Evolutionary conservation across 2,329 filamentous ascomycete genomes (phyloP), one percentile per base, ranked within the genome.

Genomic region (Metarhizium guizhouense): DNA sequence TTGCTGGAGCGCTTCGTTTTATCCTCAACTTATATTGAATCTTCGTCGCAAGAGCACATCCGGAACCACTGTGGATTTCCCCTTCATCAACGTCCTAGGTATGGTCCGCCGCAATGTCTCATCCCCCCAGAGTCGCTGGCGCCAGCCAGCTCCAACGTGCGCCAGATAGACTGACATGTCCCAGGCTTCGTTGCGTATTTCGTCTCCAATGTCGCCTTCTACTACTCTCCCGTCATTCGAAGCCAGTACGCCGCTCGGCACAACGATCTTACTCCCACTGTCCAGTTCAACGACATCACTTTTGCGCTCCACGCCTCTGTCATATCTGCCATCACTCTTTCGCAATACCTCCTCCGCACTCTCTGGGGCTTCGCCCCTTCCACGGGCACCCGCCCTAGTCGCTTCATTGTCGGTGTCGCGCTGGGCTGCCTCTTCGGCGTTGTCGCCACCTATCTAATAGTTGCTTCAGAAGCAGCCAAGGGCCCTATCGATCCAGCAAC

Each of bases 1-100:
- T 51, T 84, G 81, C 70, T 94, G 93, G 93, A 93, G 88, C 13
- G 74, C 86, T 16, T 95, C 90, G 16, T 97, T 96, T 74, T 97
- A 97, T 70, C 92, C 93, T 1, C 94, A 97, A 68, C 84, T 88
- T 6, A 73, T 95, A 58, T 80, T 90, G 59, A 97, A 96, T 77
- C 86, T 79, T 69, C 77, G 76, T 34, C 86, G 90, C 54, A 82
- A 83, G 56, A 88, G 89, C 8, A 96, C 92, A 4, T 80, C 83
- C 20, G 94, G 94, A 45, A 85, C 93, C 4, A 89, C 90, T 0
- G 86, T 95, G 61, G 92, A 96, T 70, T 96, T 95, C 65, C 90
- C 90, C 18, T 78, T 87, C 18, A 77, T 90, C 63, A 94, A 94
- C 71, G 72, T 75, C 30, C 65, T 86, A 4, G 83, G 81, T 82